These are phyloP conservation scores for Arxiozyma bovina DNA, from an alignment of 1,139 yeast species.

Conservation along the genomic window DNA sequence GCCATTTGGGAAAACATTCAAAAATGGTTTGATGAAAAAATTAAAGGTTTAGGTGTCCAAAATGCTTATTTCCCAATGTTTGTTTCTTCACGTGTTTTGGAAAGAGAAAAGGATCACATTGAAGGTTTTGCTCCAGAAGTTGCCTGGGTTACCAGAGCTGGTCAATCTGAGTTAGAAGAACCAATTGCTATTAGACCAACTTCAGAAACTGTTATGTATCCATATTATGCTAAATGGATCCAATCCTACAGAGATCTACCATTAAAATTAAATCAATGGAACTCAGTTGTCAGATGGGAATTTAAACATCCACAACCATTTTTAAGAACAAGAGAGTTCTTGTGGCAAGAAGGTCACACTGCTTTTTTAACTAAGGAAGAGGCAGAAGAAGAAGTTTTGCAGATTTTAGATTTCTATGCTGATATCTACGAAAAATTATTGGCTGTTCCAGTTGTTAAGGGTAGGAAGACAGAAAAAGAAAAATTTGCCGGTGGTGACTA, in stretches of 20 bases:
- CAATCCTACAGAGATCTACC: slow-evolving; percentile 98
- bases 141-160: slow-evolving; percentile 99
- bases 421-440: slow-evolving; percentile 80
- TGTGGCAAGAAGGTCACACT: slow-evolving; percentile 99
- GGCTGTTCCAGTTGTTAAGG: slow-evolving; percentile 96
- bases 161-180: slow-evolving; percentile 87
- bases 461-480: slow-evolving; percentile 93
- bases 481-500: slow-evolving; percentile 96
- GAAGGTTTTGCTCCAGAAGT: slow-evolving; percentile 99
- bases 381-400: slow-evolving; percentile 75
- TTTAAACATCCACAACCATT: slow-evolving; percentile 99
- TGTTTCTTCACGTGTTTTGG: slow-evolving; percentile 84
- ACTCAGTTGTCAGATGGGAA: slow-evolving; percentile 99
- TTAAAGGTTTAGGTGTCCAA: slow-evolving; percentile 82
- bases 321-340: slow-evolving; percentile 94
- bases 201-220: slow-evolving; percentile 98
- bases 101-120: slow-evolving; percentile 96
- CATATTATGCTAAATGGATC: slow-evolving; percentile 98
- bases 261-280: slow-evolving; percentile 95
- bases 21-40: slow-evolving; percentile 69
- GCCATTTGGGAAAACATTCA: slow-evolving; percentile 93
- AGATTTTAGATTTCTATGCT: slow-evolving; percentile 79
- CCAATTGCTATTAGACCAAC: slow-evolving; percentile 99
- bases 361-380: slow-evolving; percentile 79
- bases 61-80: slow-evolving; percentile 99